Conservation (phyloP, 225 moss, liverwort and hornwort genomes). For the Climacium dendroides region DNA sequence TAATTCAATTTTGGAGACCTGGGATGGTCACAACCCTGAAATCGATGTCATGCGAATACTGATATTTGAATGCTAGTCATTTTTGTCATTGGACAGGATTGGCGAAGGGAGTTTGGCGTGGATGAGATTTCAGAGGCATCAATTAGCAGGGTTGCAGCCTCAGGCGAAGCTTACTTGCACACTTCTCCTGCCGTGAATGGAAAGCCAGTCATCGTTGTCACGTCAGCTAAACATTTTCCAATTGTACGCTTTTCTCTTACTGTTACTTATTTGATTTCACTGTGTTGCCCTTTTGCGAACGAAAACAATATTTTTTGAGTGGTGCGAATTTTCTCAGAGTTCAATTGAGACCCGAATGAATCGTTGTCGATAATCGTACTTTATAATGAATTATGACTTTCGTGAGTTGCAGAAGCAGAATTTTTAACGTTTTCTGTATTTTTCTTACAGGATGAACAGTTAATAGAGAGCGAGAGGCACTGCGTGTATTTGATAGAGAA, state of each 20-base stretch:
- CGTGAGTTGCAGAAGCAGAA: background rate
- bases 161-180: constrained; percentile 68
- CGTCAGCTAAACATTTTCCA: constrained; percentile 62
- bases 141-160: constrained; percentile 24
- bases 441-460: constrained; percentile 26
- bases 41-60: background rate
- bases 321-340: background rate
- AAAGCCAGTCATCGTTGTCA: constrained; percentile 56
- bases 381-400: too few relatives aligned
- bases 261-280: background rate
- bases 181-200: constrained; percentile 30
- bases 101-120: constrained; percentile 69
- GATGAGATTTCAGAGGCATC: constrained; percentile 47
- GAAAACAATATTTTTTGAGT: background rate
- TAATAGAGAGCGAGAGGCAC: constrained; percentile 52
- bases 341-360: background rate
- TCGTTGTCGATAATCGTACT: too few relatives aligned
- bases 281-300: background rate
- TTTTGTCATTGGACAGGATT: constrained; percentile 13
- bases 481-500: constrained; percentile 64
- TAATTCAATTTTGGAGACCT: background rate
- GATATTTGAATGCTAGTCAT: background rate
- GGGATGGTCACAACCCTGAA: background rate
- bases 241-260: constrained; percentile 4
- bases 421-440: background rate